A percentile compares a stretch with the other conserved stretches of the same genome.
Conservation (phyloP, 495 filamentous ascomycete species). For the Penicillium turbatum region DNA sequence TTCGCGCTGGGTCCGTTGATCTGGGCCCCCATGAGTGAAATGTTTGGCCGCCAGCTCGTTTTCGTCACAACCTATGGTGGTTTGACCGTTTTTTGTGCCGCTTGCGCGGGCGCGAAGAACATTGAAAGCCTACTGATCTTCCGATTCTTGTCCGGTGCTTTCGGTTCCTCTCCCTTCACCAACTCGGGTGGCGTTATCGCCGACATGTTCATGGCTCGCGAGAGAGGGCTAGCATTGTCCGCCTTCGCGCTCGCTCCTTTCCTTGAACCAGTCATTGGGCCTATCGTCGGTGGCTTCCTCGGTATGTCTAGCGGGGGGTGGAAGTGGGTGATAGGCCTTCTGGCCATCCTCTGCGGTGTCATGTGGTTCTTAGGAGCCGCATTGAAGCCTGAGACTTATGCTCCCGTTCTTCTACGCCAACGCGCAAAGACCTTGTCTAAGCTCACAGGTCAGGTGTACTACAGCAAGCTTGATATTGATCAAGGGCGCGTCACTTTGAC, state of each 20-base stretch:
- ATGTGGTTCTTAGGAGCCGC: slow-evolving; percentile 47
- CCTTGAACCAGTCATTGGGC: slow-evolving; percentile 56
- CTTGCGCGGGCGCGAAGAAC: slow-evolving; percentile 53
- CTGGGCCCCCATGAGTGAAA: slow-evolving; percentile 59
- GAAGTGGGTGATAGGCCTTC: slow-evolving; percentile 59
- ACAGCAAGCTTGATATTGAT: slow-evolving; percentile 33
- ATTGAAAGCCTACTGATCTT: slow-evolving; percentile 59
- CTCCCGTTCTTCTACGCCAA: slow-evolving; percentile 48
- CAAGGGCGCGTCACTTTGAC: slow-evolving; percentile 26
- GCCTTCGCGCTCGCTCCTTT: slow-evolving; percentile 60
- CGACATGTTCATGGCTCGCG: slow-evolving; percentile 57
- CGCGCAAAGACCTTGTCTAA: slow-evolving; percentile 46
- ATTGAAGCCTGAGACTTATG: slow-evolving; percentile 51
- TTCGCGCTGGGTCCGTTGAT: slow-evolving; percentile 55
- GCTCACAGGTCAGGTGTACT: slow-evolving; percentile 49
- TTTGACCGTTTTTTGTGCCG: slow-evolving; percentile 62
- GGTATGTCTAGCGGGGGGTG: slow-evolving; percentile 47
- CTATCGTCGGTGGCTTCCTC: slow-evolving; percentile 53
- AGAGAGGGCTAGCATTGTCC: slow-evolving; percentile 57
- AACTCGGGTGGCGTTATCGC: slow-evolving; percentile 66
- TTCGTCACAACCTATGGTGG: slow-evolving; percentile 60
- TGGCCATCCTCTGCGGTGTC: slow-evolving; percentile 38
- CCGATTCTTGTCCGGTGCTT: slow-evolving; percentile 68
- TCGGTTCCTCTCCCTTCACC: slow-evolving; percentile 63
- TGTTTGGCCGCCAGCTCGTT: slow-evolving; percentile 63